Evolutionary conservation across 1,284 basidiomycete species (phyloP).

Genomic region (Tranzscheliella williamsii): DNA sequence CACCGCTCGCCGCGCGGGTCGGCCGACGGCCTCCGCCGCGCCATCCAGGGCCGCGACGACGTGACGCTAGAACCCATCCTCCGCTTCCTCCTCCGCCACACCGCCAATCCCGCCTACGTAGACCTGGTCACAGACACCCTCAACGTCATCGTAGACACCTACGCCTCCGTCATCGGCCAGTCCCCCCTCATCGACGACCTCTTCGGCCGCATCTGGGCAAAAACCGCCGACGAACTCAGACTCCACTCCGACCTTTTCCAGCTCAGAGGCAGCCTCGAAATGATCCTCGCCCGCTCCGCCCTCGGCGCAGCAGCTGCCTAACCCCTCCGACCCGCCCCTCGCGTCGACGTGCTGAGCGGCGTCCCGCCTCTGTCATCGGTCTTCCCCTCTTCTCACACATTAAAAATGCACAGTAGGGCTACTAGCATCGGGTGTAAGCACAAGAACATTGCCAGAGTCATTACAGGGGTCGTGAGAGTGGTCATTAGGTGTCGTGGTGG

Average conservation of each 20-base stretch:
- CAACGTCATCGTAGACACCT: slow-evolving; percentile 85
- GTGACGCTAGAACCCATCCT: slow-evolving; percentile 90
- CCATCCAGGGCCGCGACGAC: slow-evolving; percentile 88
- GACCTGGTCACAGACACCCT: slow-evolving; percentile 83
- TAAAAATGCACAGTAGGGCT: too few species aligned
- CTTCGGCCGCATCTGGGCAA: slow-evolving; percentile 79
- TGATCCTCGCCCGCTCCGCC: slow-evolving; percentile 69
- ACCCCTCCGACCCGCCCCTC: background rate
- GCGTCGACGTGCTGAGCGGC: too few species aligned
- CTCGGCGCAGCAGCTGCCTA: slow-evolving; percentile 25
- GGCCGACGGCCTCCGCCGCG: slow-evolving; percentile 80
- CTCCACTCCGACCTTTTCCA: slow-evolving; percentile 86
- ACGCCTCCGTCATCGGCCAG: slow-evolving; percentile 84
- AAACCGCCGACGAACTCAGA: slow-evolving; percentile 80
- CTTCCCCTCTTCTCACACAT: background rate
- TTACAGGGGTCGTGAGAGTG: background rate
- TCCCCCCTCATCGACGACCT: slow-evolving; percentile 86
- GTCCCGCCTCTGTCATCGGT: background rate
- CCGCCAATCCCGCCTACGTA: slow-evolving; percentile 87
- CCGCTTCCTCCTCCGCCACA: slow-evolving; percentile 78
- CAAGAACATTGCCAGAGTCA: too few species aligned
- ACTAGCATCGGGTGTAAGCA: too few species aligned
- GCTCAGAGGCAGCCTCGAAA: slow-evolving; percentile 85
- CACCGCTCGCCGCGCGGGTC: slow-evolving; percentile 65
- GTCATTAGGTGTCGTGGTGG: background rate